phyloP scores from a whole-genome alignment of 768 basidiomycete species.

The Tulasnella sp. region DNA sequence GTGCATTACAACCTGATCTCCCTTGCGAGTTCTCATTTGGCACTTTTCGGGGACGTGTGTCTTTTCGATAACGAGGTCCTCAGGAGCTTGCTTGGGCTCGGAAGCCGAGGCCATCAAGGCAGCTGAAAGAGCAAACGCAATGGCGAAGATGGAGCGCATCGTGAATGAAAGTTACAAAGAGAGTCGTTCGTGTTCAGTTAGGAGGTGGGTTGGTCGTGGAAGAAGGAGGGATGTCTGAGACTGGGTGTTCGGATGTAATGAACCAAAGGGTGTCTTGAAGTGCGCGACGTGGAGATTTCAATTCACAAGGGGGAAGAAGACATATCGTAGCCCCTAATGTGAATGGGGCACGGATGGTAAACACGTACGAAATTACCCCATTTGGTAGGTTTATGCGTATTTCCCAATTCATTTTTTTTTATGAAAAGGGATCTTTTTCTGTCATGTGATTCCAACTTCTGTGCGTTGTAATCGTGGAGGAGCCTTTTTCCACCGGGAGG shows the following conservation, averaged over 20 bases:
- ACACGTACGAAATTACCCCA: no score
- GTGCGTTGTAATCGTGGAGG: no score
- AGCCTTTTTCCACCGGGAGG: not conserved
- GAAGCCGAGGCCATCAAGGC: not conserved
- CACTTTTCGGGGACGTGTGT: slow-evolving; percentile 15
- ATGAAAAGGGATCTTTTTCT: no score
- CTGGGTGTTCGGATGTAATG: not conserved
- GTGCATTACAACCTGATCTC: slow-evolving; percentile 64
- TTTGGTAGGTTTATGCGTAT: no score
- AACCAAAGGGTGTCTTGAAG: not conserved
- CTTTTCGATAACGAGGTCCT: slow-evolving; percentile 17
- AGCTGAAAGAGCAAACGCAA: slow-evolving; percentile 1
- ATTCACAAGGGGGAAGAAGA: no score
- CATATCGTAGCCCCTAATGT: no score
- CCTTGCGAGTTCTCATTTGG: slow-evolving; percentile 32
- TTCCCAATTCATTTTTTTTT: no score
- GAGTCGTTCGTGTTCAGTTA: not conserved
- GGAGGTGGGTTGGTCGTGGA: not conserved
- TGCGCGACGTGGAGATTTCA: slow-evolving; percentile 2
- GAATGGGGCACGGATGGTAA: no score
- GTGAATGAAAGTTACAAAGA: not conserved
- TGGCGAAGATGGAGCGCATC: not conserved
- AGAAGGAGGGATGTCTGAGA: not conserved
- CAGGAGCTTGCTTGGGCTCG: not conserved
- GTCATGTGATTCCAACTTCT: no score